These are phyloP conservation scores for Hirschfeldia incana DNA, from an alignment of 345 rosid species.

Conservation along the genomic window DNA sequence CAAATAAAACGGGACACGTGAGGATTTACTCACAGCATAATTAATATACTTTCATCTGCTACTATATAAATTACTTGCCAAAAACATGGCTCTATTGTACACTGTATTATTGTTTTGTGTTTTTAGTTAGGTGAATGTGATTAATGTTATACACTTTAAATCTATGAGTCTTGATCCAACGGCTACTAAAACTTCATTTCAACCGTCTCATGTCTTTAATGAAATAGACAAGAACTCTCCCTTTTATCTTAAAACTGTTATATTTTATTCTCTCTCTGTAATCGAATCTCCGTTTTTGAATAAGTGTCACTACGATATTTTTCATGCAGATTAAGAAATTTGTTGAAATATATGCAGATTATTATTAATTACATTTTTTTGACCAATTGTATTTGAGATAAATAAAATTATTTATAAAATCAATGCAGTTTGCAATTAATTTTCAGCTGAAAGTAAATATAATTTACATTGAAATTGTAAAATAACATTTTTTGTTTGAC, in stretches of 20 bases:
- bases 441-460: no score
- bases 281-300: no score
- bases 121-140: constrained; percentile 32
- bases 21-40: no score
- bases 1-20: not conserved
- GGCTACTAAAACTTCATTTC: constrained; percentile 35
- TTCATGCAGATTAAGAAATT: no score
- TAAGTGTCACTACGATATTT: no score
- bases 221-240: constrained; percentile 28
- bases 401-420: no score
- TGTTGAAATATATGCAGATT: no score
- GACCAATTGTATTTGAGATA: no score
- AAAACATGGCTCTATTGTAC: constrained; percentile 21
- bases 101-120: not conserved
- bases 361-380: no score
- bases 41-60: not conserved
- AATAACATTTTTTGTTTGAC: no score
- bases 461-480: no score
- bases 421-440: no score
- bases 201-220: constrained; percentile 50
- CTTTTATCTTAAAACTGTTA: constrained; percentile 9
- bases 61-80: constrained; percentile 3
- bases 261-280: not conserved
- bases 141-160: constrained; percentile 28
- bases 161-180: constrained; percentile 35